Base-by-base conservation (phyloP, 306 rosid species). In the Begonia peltatifolia region DNA sequence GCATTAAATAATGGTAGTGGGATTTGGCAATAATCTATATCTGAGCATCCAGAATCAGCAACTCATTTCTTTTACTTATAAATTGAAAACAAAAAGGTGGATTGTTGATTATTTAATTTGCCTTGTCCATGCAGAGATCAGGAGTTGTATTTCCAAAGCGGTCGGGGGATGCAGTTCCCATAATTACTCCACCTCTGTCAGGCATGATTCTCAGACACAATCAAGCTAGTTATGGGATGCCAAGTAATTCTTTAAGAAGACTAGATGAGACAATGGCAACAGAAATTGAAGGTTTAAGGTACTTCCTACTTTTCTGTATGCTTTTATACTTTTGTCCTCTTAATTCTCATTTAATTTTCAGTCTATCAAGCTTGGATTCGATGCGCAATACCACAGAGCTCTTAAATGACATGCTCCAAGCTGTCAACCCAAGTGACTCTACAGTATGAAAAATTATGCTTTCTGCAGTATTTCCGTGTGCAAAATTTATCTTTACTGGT, bases 211-310 rank as follows among this genome's bases (percentile, higher is more conserved):
- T 11, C 18, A 59, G 83, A 63, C 71, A 68, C 42, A 51, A 71
- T 57, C 94, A 77, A 62, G 66, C 88, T 47, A 95, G 99, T 64
- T 86, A 73, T 55, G 96, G 94, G 52, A 83, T 92, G 88, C 79
- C 94, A 52, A 75, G 83, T 69, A 83, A 68, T 76, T 79, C 94
- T 11, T 76, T 94, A 47, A 92, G 89, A 74, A 83, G 96, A 71
- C 96, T 92, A 13, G 99, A 92, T 73, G 99, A 92, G 78, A 92
- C 96, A 35, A 90, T 90, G 95, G 94, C 99, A 47, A 77, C 86
- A 8, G 94, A 86, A 62, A 81, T 78, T 9, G 94, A 86, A 68
- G 82, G 72, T 72, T 71, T 92, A 67, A 88, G 93, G 96, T 88
- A 68, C 68, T 64, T 17, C 53, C 25, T 63, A 41, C 62, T 56